Evolutionary conservation across 2,329 filamentous ascomycete species (phyloP).

Genomic region (Diaporthe velutina): DNA sequence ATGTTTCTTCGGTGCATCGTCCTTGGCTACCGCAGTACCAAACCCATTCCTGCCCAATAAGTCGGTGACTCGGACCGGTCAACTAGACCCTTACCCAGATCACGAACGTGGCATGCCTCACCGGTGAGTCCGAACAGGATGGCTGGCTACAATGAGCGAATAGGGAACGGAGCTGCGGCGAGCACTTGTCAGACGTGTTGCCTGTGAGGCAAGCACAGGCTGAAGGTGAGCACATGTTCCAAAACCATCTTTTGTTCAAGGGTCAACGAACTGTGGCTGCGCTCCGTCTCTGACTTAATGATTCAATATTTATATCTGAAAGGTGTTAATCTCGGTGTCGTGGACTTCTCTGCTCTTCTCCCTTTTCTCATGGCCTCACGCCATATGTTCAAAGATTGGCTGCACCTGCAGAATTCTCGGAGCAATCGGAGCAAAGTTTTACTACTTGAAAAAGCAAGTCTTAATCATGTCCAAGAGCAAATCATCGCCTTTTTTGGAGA

Average conservation of each 20-base stretch:
- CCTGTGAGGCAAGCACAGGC: constrained; percentile 15
- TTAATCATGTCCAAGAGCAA: constrained; percentile 18
- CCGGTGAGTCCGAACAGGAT: constrained; percentile 15
- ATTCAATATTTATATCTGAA: background rate
- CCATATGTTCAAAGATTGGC: background rate
- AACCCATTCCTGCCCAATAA: constrained; percentile 21
- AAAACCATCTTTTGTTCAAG: background rate
- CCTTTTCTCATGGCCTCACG: background rate
- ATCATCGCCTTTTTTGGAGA: constrained; percentile 10
- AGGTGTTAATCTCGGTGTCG: background rate
- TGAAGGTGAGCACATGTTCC: constrained; percentile 17
- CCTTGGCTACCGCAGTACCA: constrained; percentile 27
- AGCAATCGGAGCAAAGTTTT: no score
- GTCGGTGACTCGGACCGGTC: constrained; percentile 25
- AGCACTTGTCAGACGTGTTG: constrained; percentile 12
- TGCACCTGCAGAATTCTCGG: background rate
- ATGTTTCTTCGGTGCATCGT: constrained; percentile 23
- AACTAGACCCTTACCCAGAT: constrained; percentile 2
- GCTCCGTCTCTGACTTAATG: background rate
- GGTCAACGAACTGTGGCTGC: background rate
- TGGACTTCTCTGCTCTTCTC: background rate
- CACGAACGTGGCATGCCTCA: constrained; percentile 27
- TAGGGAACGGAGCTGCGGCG: constrained; percentile 2
- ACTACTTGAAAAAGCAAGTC: background rate
- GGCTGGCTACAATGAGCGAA: constrained; percentile 22